Evolutionary conservation across 495 filamentous ascomycete species (phyloP), one percentile per base, ranked within the genome.

Genomic region (Lindgomyces ingoldianus): DNA sequence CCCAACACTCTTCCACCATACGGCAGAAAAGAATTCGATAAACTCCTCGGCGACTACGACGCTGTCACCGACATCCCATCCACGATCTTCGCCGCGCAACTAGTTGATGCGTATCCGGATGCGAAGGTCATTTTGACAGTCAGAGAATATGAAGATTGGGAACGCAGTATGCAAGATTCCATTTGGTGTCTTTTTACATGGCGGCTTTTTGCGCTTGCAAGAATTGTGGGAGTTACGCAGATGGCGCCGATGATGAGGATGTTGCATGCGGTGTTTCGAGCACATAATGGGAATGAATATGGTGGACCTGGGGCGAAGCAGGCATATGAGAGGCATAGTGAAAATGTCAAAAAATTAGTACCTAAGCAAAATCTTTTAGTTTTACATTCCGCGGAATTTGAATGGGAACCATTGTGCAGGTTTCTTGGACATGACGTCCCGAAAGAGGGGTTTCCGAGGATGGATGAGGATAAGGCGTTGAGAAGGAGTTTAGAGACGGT

Each of bases 61-160:
- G 80, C 79, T 21, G 71, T 81, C 0, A 76, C 75, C 1, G 78
- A 81, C 44, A 56, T 70, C 9, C 73, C 74, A 0, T 60, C 54
- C 14, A 54, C 64, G 11, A 54, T 74, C 1, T 83, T 82, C 26
- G 76, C 76, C 3, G 29, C 66, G 0, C 76, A 81, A 45, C 59
- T 81, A 16, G 73, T 83, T 16, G 66, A 59, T 0, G 76, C 79
- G 11, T 83, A 83, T 49, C 80, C 80, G 0, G 70, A 81, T 16
- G 78, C 75, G 4, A 75, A 79, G 51, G 78, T 82, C 33, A 72
- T 83, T 21, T 57, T 81, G 4, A 79, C 79, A 30, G 70, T 66
- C 27, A 68, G 75, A n/a, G 33, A 71, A n/a, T 70, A 74, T 2
- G 77, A 79, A 3, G 70, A 62, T 4, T 85, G 82, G 82, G 50